Conservation (phyloP, 2,329 filamentous ascomycete species). For the Aureobasidium sp. region DNA sequence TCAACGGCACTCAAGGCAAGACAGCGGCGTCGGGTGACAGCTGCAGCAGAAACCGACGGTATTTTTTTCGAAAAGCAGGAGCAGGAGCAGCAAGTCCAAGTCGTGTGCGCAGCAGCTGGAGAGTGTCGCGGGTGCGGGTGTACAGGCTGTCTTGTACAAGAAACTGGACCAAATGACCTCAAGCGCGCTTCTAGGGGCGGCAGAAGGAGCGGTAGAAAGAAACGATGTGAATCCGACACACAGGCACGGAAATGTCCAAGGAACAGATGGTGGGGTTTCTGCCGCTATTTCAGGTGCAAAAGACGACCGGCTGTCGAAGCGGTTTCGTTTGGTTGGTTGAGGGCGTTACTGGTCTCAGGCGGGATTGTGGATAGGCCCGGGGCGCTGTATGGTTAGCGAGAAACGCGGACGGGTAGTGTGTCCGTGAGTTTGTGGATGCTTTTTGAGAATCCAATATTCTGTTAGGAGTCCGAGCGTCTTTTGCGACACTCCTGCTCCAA, state of each 20-base stretch:
- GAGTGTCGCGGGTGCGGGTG: constrained; percentile 1
- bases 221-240: constrained; percentile 17
- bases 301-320: constrained; percentile 11
- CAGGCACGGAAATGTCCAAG: constrained; percentile 17
- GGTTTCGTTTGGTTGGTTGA: constrained; percentile 16
- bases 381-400: constrained; percentile 12
- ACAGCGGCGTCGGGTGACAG: constrained; percentile 16
- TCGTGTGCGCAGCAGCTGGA: neutral
- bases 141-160: constrained; percentile 11
- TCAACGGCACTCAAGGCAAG: constrained; percentile 15
- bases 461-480: neutral
- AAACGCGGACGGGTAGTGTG: constrained; percentile 10
- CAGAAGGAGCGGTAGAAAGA: constrained; percentile 18
- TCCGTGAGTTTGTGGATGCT: constrained; percentile 11
- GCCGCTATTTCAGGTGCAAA: constrained; percentile 17
- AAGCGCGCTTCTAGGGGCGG: constrained; percentile 17
- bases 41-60: constrained; percentile 8
- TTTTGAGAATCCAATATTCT: constrained; percentile 11
- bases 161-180: constrained; percentile 13
- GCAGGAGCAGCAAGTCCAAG: neutral
- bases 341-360: constrained; percentile 10
- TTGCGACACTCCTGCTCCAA: neutral
- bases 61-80: neutral
- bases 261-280: constrained; percentile 17
- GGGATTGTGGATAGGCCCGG: constrained; percentile 12